Evolutionary conservation across 1,284 basidiomycete species (phyloP).

Genomic region (Sporisorium exsertum): DNA sequence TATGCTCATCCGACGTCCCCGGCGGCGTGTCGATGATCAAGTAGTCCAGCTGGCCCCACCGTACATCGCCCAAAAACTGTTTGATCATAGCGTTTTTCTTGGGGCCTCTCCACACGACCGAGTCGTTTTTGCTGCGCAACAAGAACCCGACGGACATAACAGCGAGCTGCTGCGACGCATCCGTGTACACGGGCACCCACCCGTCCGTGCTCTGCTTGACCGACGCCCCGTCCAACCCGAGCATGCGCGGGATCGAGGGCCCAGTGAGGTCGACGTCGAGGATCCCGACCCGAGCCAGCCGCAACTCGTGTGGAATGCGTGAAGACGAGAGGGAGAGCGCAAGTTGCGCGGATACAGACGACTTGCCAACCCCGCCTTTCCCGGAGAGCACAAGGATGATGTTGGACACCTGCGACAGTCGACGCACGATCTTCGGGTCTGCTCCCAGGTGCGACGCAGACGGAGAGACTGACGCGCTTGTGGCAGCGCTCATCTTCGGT

Average conservation of each 20-base stretch:
- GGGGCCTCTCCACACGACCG: slow-evolving; percentile 96
- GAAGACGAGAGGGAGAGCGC: slow-evolving; percentile 77
- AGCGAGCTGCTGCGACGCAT: slow-evolving; percentile 74
- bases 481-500: slow-evolving; percentile 20
- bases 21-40: slow-evolving; percentile 97
- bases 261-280: slow-evolving; percentile 97
- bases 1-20: slow-evolving; percentile 95
- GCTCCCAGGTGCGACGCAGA: slow-evolving; percentile 52
- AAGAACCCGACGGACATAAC: slow-evolving; percentile 99
- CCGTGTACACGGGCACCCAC: slow-evolving; percentile 92
- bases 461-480: slow-evolving; percentile 19
- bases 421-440: slow-evolving; percentile 63
- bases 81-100: slow-evolving; percentile 99
- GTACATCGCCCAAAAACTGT: slow-evolving; percentile 94
- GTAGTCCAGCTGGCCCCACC: slow-evolving; percentile 97
- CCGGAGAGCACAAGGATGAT: slow-evolving; percentile 94
- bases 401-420: slow-evolving; percentile 77
- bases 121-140: slow-evolving; percentile 87
- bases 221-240: slow-evolving; percentile 86
- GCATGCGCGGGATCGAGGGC: slow-evolving; percentile 95
- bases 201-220: slow-evolving; percentile 85
- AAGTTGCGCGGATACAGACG: slow-evolving; percentile 91
- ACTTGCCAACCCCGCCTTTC: slow-evolving; percentile 98
- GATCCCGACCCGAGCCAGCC: slow-evolving; percentile 77
- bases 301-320: neutral